phyloP scores from a whole-genome alignment of 805 yeast genomes.

The Kodamaea jinghongensis region DNA sequence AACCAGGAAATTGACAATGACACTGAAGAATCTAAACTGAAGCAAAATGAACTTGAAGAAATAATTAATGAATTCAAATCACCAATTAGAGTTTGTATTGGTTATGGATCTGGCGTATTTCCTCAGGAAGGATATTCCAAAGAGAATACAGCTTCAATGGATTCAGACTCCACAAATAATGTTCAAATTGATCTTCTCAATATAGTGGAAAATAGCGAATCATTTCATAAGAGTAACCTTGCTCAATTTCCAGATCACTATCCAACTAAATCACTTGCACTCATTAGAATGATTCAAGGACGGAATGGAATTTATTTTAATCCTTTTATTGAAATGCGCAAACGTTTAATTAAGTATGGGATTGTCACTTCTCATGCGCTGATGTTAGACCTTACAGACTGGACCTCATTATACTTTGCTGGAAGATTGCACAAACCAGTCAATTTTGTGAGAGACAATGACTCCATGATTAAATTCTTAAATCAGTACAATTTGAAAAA shows the following conservation, averaged over 20 bases:
- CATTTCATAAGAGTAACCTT: slow-evolving; percentile 77
- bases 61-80: slow-evolving; percentile 61
- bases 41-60: slow-evolving; percentile 41
- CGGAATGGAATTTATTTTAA: slow-evolving; percentile 87
- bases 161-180: slow-evolving; percentile 2
- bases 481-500: slow-evolving; percentile 75
- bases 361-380: slow-evolving; percentile 64
- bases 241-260: slow-evolving; percentile 71
- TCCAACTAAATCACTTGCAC: slow-evolving; percentile 40
- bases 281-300: slow-evolving; percentile 46
- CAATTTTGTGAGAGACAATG: slow-evolving; percentile 58
- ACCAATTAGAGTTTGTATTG: slow-evolving; percentile 78
- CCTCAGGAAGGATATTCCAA: slow-evolving; percentile 50
- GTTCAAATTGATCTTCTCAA: slow-evolving; percentile 86
- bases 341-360: slow-evolving; percentile 73
- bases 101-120: slow-evolving; percentile 94
- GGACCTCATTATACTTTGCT: slow-evolving; percentile 85
- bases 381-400: slow-evolving; percentile 68
- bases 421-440: slow-evolving; percentile 96
- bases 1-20: slow-evolving; percentile 14
- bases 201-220: slow-evolving; percentile 69
- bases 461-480: slow-evolving; percentile 58
- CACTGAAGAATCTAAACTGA: slow-evolving; percentile 6
- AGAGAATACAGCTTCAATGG: slow-evolving; percentile 10
- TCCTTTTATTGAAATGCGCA: slow-evolving; percentile 70